Evolutionary conservation across 2,329 filamentous ascomycete genomes (phyloP).

Genomic region (Aspergillus eucalypticola): DNA sequence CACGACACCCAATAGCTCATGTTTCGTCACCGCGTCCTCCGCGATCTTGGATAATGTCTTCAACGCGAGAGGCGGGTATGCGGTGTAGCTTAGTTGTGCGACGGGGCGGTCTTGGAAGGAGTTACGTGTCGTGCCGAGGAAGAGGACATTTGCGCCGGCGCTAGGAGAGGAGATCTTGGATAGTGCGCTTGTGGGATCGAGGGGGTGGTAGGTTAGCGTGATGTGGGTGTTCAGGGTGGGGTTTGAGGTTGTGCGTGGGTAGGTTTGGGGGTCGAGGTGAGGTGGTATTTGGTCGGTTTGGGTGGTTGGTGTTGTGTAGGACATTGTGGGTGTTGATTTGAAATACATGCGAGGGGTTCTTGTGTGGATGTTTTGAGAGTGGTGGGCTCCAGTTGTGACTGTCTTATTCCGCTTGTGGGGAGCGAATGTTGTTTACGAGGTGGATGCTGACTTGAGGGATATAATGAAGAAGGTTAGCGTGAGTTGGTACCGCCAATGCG

Average conservation of each 20-base stretch:
- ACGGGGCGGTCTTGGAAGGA: conserved; percentile 45
- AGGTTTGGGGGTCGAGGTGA: conserved; percentile 43
- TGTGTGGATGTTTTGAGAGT: neutral
- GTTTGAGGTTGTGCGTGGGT: conserved; percentile 38
- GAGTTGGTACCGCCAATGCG: neutral
- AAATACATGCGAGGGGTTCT: neutral
- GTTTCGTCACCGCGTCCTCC: conserved; percentile 51
- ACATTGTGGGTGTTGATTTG: neutral
- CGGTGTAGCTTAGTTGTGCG: conserved; percentile 47
- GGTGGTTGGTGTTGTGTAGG: neutral
- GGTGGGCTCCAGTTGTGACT: neutral
- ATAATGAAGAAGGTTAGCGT: too few species aligned
- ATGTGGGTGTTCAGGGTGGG: conserved; percentile 41
- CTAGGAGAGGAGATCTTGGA: conserved; percentile 41
- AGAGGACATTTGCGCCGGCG: conserved; percentile 49
- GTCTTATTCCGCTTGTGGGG: neutral
- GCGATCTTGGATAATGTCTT: conserved; percentile 44
- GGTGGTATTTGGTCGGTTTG: conserved; percentile 20
- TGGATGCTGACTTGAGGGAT: too few species aligned
- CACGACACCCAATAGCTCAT: conserved; percentile 70
- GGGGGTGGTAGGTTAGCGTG: conserved; percentile 44
- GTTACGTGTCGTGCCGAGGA: conserved; percentile 49
- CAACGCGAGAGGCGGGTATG: conserved; percentile 45
- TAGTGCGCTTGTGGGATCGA: conserved; percentile 38
- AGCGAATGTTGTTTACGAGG: too few species aligned